Evolutionary conservation across 371 early-diverging fungal genomes (phyloP), one percentile per base, ranked within the genome.

Genomic region (Funneliformis caledonium): DNA sequence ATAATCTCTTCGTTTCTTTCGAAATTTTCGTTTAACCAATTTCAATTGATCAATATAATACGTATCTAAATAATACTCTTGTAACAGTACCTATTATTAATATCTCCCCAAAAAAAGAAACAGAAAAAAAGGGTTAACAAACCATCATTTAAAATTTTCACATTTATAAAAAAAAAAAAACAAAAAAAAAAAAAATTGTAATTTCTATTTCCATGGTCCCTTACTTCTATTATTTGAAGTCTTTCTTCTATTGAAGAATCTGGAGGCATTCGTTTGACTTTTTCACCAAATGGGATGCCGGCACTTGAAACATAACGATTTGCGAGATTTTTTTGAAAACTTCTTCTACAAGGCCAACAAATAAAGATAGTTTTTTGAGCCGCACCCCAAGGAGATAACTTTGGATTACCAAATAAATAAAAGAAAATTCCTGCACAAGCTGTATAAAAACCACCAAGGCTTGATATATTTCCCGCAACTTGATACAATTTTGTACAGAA

Each of bases 1-100:
- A 56, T 56, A 56, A 56, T 56, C 56, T 7, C 56, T 56, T 19
- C 7, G 16, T 56, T 19, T 56, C 56, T 56, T 56, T 56, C 56
- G 56, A 56, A 19, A 56, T 56, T 56, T 56, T 19, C 56, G 56
- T 56, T 56, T 56, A 56, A 19, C 12, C 56, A 56, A 19, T 56
- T 72, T 72, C 3, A 72, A 43, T 72, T 42, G 22, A 12, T 72
- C 72, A 19, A 72, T 22, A 9, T 22, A 72, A 22, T 22, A 22
- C 9, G 72, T 72, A 48, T 72, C 48, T 22, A 72, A 14, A n/a
- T 72, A 72, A 47, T 72, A 72, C 8, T 72, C 72, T 72, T 72
- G 43, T 37, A 72, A 72, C 2, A 72, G 9, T 33, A 8, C 26
- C 67, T 65, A 26, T 37, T 37, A 37, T 37, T 14, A 60, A 22